Evolutionary conservation across 2,329 filamentous ascomycete genomes (phyloP), one percentile per base, ranked within the genome.

Genomic region (Xylariaceae sp.): DNA sequence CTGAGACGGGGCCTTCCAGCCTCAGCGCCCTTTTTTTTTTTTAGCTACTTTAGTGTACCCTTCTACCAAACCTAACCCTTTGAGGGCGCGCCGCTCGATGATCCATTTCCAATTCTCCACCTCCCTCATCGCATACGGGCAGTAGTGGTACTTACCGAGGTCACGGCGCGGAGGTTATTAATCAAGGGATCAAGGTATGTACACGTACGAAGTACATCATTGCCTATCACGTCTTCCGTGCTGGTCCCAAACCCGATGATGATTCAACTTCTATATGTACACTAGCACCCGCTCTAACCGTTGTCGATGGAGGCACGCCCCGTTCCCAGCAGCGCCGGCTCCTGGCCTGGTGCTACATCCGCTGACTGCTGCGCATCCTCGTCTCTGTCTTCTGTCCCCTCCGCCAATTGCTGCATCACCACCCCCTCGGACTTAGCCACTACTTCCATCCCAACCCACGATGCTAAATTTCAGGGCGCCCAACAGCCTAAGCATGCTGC

Each of bases 401-500:
- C 50, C 47, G 26, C 32, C 19, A 36, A 16, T 45, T 26, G 39
- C 16, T 22, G 40, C 29, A 40, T 34, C 45, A 4, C 51, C 53
- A 50, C 45, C 55, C 34, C 55, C 54, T 57, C 57, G 55, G 59
- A 60, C 46, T 63, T 61, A 64, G 59, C 43, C 51, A 39, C 50
- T 49, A 39, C 50, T 49, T 47, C 50, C 47, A 49, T 46, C 30
- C 43, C 57, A 42, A 60, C 50, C 42, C 55, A 59, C 52, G 55
- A 67, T 68, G 65, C 56, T 59, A 60, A 63, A n/a, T n/a, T n/a
- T 48, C 48, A 53, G 29, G 60, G 49, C 49, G 58, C 49, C 36
- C 40, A 54, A 48, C 53, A 50, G 50, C 44, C 65, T 42, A 62
- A 63, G 56, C 61, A 60, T 56, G 55, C 55, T 52, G 61, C 60